These are phyloP conservation scores for Dipodascus albidus DNA, from an alignment of 805 yeast species.

Conservation along the genomic window DNA sequence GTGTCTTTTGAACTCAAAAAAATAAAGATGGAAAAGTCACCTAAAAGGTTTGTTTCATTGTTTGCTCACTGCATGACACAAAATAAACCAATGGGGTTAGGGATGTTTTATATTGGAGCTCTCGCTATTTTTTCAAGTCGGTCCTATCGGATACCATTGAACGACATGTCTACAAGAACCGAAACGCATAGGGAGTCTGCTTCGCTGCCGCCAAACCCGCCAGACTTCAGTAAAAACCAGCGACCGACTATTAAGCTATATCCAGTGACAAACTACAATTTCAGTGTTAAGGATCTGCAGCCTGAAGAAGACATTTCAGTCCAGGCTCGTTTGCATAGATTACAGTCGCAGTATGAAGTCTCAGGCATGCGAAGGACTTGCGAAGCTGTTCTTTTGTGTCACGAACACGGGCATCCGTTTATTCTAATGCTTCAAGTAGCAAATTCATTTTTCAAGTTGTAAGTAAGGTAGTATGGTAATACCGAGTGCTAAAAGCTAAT, in stretches of 20 bases:
- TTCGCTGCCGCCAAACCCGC: constrained; percentile 10
- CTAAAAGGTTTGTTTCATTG: not conserved
- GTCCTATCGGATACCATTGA: too few relatives aligned
- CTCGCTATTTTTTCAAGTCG: too few relatives aligned
- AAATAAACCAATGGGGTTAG: not conserved
- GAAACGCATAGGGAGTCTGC: constrained; percentile 15
- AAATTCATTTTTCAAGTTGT: constrained; percentile 23
- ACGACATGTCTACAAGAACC: constrained; percentile 6
- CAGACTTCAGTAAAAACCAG: constrained; percentile 15
- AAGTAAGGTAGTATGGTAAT: constrained; percentile 4
- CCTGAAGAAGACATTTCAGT: constrained; percentile 23
- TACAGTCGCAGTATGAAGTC: constrained; percentile 21
- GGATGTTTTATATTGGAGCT: too few relatives aligned
- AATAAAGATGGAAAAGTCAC: too few relatives aligned
- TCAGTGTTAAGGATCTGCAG: constrained; percentile 22
- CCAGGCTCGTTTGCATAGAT: constrained; percentile 17
- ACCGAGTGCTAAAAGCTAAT: too few relatives aligned
- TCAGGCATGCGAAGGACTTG: constrained; percentile 23
- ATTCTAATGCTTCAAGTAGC: constrained; percentile 22
- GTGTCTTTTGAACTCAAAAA: not conserved
- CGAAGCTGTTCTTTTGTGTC: constrained; percentile 23
- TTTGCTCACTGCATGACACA: not conserved
- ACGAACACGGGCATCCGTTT: constrained; percentile 26
- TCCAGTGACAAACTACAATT: constrained; percentile 24
- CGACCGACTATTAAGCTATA: constrained; percentile 19